Percentiles rank a stretch among this genome's conserved stretches.
phyloP scores from a whole-genome alignment of 139 green algal genomes.

The Pseudopediastrum boryanum region DNA sequence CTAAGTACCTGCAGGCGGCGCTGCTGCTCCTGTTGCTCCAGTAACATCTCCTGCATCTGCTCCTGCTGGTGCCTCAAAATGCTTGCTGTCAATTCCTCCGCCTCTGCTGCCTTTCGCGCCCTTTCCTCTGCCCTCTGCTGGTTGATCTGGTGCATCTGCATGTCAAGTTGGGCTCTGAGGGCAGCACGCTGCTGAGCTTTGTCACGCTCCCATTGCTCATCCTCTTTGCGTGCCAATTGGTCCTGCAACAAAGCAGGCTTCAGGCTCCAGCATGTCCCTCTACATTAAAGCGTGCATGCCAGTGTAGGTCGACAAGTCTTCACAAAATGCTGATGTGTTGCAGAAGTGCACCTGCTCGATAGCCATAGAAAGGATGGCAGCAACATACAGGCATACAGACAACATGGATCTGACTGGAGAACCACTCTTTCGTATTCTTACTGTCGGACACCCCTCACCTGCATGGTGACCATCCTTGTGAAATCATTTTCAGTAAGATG shows the following conservation, averaged over 20 bases:
- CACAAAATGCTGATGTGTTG: too few relatives aligned
- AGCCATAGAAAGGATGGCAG: too few relatives aligned
- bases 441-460: background rate
- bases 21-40: conserved; percentile 3
- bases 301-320: too few relatives aligned
- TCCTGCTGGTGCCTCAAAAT: conserved; percentile 20
- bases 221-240: conserved; percentile 1
- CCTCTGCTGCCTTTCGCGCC: conserved; percentile 10
- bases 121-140: background rate
- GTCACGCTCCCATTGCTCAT: conserved; percentile 18
- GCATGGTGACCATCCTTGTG: conserved; percentile 5
- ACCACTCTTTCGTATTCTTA: too few relatives aligned
- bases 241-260: conserved; percentile 8
- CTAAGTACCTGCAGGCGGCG: too few relatives aligned
- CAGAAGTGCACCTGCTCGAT: too few relatives aligned
- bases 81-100: conserved; percentile 20
- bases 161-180: conserved; percentile 8
- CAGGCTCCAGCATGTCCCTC: background rate
- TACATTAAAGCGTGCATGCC: too few relatives aligned
- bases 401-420: too few relatives aligned
- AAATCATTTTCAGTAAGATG: conserved; percentile 28
- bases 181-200: background rate
- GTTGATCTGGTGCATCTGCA: conserved; percentile 10
- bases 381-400: too few relatives aligned
- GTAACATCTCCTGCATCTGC: background rate